Conservation (phyloP, 345 rosid species). For the Populus tremula region DNA sequence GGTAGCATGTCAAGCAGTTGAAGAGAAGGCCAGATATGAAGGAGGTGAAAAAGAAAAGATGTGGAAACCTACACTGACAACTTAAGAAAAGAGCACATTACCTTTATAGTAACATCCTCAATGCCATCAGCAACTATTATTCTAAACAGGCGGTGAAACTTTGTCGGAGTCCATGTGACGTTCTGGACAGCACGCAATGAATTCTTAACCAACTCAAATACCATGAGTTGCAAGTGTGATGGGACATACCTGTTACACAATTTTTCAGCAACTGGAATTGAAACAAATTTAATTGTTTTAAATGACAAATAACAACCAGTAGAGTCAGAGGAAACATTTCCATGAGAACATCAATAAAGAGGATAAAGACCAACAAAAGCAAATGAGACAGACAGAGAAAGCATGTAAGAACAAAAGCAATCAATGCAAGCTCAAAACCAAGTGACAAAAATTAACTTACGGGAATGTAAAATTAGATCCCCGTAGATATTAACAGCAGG, state of each 20-base stretch:
- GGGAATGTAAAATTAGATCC: slow-evolving; percentile 92
- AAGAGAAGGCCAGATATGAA: background rate
- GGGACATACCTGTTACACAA: slow-evolving; percentile 66
- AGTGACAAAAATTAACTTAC: slow-evolving; percentile 42
- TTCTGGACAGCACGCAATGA: slow-evolving; percentile 94
- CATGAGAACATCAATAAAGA: background rate
- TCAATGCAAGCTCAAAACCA: background rate
- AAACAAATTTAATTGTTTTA: background rate
- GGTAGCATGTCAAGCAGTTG: background rate
- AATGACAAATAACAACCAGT: background rate
- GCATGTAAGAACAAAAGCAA: background rate
- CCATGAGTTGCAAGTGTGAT: slow-evolving; percentile 89
- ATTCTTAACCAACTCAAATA: slow-evolving; percentile 93
- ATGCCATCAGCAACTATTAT: slow-evolving; percentile 91
- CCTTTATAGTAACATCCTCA: slow-evolving; percentile 97
- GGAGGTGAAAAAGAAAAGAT: background rate
- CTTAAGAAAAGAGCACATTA: slow-evolving; percentile 10
- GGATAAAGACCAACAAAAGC: too few species aligned
- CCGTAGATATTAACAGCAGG: slow-evolving; percentile 79
- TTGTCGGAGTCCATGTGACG: slow-evolving; percentile 68
- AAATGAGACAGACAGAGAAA: background rate
- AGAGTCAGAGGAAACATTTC: background rate
- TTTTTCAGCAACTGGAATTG: background rate
- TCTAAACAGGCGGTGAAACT: slow-evolving; percentile 68
- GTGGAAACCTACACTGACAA: background rate